A percentile compares a stretch with the other conserved stretches of the same genome.
These are phyloP conservation scores for Hysterangium stoloniferum DNA, from an alignment of 768 basidiomycete genomes.

Conservation along the genomic window DNA sequence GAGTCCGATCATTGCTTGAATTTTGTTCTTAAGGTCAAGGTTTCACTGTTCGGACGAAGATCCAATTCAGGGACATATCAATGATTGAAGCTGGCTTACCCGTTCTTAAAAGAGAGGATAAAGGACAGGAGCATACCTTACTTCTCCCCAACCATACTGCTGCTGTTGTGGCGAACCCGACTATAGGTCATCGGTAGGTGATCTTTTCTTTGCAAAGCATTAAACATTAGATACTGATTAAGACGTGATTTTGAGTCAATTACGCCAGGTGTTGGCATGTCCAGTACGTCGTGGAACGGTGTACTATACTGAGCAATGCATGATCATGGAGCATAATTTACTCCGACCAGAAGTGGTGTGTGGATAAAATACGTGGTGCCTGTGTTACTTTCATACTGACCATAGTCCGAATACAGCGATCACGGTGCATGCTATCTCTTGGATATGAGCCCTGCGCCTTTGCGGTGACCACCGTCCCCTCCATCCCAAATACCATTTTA, in stretches of 20 bases:
- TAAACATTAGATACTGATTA: neutral
- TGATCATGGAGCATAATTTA: slow-evolving; percentile 58
- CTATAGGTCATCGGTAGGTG: slow-evolving; percentile 1
- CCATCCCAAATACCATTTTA: slow-evolving; percentile 44
- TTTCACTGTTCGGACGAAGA: no score
- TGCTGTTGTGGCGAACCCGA: neutral
- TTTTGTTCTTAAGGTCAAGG: no score
- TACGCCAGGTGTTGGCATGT: slow-evolving; percentile 73
- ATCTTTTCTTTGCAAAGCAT: neutral
- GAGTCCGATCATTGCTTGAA: no score
- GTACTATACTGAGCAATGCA: slow-evolving; percentile 46
- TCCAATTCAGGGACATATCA: no score
- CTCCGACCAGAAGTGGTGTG: slow-evolving; percentile 39
- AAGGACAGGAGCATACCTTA: no score
- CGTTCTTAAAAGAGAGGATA: no score
- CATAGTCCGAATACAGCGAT: no score
- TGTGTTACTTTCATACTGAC: no score
- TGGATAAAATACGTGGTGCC: slow-evolving; percentile 7
- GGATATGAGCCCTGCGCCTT: slow-evolving; percentile 58
- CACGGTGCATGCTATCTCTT: slow-evolving; percentile 44
- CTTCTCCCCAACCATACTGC: slow-evolving; percentile 8
- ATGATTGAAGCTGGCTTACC: no score
- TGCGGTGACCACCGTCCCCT: slow-evolving; percentile 33
- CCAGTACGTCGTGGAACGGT: slow-evolving; percentile 58
- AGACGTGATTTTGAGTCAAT: slow-evolving; percentile 50